These are phyloP conservation scores for Gloeostereum incarnatum DNA, from an alignment of 768 basidiomycete genomes.

Conservation along the genomic window DNA sequence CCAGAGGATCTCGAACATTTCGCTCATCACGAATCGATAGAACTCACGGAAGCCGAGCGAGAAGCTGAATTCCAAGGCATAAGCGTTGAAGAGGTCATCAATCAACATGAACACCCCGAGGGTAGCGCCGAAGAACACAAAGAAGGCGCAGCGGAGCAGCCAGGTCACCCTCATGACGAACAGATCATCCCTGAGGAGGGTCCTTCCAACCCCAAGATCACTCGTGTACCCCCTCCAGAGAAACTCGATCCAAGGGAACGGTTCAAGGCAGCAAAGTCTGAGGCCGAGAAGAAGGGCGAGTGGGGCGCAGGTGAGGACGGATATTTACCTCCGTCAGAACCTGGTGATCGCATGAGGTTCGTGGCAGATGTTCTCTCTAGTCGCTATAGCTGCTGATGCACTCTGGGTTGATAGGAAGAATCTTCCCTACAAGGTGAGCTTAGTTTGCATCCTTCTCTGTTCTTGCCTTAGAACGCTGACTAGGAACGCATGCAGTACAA, in stretches of 20 bases:
- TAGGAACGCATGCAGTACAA: slow-evolving; percentile 82
- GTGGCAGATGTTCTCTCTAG: slow-evolving; percentile 9
- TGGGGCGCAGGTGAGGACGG: slow-evolving; percentile 69
- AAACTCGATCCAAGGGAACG: slow-evolving; percentile 59
- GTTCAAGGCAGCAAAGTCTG: slow-evolving; percentile 45
- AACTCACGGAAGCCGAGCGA: slow-evolving; percentile 71
- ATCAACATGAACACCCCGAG: slow-evolving; percentile 30
- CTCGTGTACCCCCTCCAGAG: slow-evolving; percentile 52
- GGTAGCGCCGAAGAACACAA: slow-evolving; percentile 10
- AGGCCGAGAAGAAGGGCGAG: slow-evolving; percentile 45
- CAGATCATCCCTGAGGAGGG: slow-evolving; percentile 16
- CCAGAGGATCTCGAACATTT: slow-evolving; percentile 94
- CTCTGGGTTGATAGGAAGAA: slow-evolving; percentile 57
- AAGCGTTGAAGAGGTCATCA: slow-evolving; percentile 59
- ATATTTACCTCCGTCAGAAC: slow-evolving; percentile 63
- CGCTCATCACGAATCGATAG: slow-evolving; percentile 78
- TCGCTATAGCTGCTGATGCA: slow-evolving; percentile 1
- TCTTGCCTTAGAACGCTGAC: slow-evolving; percentile 31
- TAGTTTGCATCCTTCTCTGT: slow-evolving; percentile 1
- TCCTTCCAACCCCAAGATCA: slow-evolving; percentile 39
- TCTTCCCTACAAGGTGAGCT: slow-evolving; percentile 76
- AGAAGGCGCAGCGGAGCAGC: slow-evolving; percentile 8
- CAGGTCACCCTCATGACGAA: slow-evolving; percentile 26
- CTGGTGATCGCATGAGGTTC: slow-evolving; percentile 69
- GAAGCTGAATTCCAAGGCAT: slow-evolving; percentile 84